Evolutionary conservation across 139 green algal genomes (phyloP), one percentile per base, ranked within the genome.

Genomic region (Astrephomene gubernaculifera): DNA sequence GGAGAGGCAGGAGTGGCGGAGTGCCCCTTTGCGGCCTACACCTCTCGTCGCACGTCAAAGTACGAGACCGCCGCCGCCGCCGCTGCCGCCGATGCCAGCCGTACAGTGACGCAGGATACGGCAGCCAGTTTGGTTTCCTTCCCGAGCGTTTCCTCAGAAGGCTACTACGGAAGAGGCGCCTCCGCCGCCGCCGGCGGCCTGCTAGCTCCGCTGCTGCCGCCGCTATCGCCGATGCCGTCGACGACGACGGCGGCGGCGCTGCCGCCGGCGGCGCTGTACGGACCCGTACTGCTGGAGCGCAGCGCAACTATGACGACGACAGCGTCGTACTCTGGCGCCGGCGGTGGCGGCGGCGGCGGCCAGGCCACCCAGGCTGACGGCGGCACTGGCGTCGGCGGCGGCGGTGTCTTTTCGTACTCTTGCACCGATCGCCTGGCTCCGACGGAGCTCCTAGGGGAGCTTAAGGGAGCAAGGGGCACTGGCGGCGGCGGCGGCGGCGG

Each of bases 11-110:
- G 72, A 1, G 19, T 54, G 36, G 14, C 24, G 33, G 76, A 83
- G 76, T 83, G 76, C 61, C 76, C 76, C 41, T 83, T 83, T 31
- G 76, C 76, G 31, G 49, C 60, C 61, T 73, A 74, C 61, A 61
- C 61, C 69, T 22, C 27, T 24, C 39, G 69, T 25, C 49, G 12
- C n/a, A n/a, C n/a, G n/a, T n/a, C n/a, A n/a, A n/a, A n/a, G n/a
- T n/a, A n/a, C n/a, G n/a, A n/a, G n/a, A n/a, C n/a, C 67, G 29
- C 2, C 67, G 67, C 35, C 67, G 36, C 19, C 31, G 29, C 9
- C 4, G 31, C 67, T 4, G 35, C 38, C 64, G 14, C 64, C 36
- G 67, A 73, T 14, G 38, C 67, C 36, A 19, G 4, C 35, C 67
- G 67, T 7, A n/a, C n/a, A n/a, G n/a, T n/a, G n/a, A n/a, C n/a